A percentile compares a stretch with the other conserved stretches of the same genome.
Evolutionary conservation across 1,284 basidiomycete species (phyloP).

Genomic region (Malassezia restricta): DNA sequence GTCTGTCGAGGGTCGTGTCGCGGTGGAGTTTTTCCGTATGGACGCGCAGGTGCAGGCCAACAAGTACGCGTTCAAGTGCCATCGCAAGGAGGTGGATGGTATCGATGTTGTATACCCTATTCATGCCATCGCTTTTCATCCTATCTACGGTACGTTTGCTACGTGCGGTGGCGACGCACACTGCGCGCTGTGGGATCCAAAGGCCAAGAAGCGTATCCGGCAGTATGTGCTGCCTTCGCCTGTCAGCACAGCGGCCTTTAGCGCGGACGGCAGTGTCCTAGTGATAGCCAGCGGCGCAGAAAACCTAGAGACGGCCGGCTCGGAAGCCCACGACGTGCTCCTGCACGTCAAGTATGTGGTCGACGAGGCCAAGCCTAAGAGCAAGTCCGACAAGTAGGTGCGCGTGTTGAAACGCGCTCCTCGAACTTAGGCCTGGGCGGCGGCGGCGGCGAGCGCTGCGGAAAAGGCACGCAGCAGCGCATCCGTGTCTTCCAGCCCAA

Average conservation of each 20-base stretch:
- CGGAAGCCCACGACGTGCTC: slow-evolving; percentile 6
- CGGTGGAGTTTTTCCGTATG: slow-evolving; percentile 91
- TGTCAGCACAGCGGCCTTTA: slow-evolving; percentile 29
- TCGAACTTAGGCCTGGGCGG: slow-evolving; percentile 22
- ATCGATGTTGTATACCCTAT: slow-evolving; percentile 99
- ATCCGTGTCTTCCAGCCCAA: slow-evolving; percentile 72
- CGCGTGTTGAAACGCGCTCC: background rate
- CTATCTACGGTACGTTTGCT: slow-evolving; percentile 76
- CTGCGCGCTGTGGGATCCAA: slow-evolving; percentile 91
- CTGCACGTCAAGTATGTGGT: slow-evolving; percentile 18
- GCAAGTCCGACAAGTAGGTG: background rate
- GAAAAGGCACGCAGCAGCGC: slow-evolving; percentile 57
- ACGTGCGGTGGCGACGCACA: slow-evolving; percentile 83
- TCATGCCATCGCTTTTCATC: slow-evolving; percentile 70
- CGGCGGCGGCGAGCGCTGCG: slow-evolving; percentile 58
- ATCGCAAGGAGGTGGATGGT: slow-evolving; percentile 73
- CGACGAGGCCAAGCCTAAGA: slow-evolving; percentile 30
- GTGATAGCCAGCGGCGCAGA: slow-evolving; percentile 33
- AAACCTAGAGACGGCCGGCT: slow-evolving; percentile 18
- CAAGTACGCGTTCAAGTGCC: slow-evolving; percentile 98
- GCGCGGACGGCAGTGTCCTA: slow-evolving; percentile 23
- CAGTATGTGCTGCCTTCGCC: slow-evolving; percentile 54
- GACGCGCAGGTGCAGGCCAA: slow-evolving; percentile 59
- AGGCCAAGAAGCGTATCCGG: slow-evolving; percentile 83
- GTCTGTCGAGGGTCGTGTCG: slow-evolving; percentile 88